phyloP scores from a whole-genome alignment of 1,139 yeast genomes.

The Insectozyma bohioensis region DNA sequence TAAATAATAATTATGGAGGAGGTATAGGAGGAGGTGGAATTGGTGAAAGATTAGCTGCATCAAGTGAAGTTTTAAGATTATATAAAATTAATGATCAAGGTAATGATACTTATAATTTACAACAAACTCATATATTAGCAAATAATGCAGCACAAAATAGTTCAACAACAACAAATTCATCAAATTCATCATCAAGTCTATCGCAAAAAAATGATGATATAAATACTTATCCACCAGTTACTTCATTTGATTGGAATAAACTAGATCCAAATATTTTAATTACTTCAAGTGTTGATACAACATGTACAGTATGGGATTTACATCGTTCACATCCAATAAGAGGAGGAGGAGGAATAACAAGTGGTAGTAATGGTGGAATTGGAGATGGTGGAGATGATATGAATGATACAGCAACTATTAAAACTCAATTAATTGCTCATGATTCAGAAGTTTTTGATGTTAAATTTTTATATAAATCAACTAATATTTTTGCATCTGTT shows the following conservation, averaged over 20 bases:
- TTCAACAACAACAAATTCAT: constrained; percentile 9
- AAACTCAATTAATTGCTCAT: constrained; percentile 94
- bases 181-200: constrained; percentile 5
- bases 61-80: constrained; percentile 69
- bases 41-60: constrained; percentile 55
- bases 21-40: constrained; percentile 17
- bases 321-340: constrained; percentile 34
- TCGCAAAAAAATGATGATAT: constrained; percentile 28
- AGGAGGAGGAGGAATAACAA: too few species aligned
- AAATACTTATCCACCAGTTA: constrained; percentile 73
- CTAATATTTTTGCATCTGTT: constrained; percentile 84
- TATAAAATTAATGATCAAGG: constrained; percentile 52
- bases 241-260: constrained; percentile 91
- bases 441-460: constrained; percentile 96
- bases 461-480: constrained; percentile 71
- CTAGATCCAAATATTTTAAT: constrained; percentile 70
- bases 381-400: constrained; percentile 13
- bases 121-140: constrained; percentile 43
- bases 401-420: constrained; percentile 64
- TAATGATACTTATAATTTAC: constrained; percentile 31
- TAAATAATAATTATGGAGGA: constrained; percentile 15
- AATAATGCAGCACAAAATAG: constrained; percentile 32
- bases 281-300: constrained; percentile 90
- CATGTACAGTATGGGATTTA: constrained; percentile 95
- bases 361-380: constrained; percentile 2